Evolutionary conservation across 345 rosid species (phyloP).

Genomic region (Populus deltoides): DNA sequence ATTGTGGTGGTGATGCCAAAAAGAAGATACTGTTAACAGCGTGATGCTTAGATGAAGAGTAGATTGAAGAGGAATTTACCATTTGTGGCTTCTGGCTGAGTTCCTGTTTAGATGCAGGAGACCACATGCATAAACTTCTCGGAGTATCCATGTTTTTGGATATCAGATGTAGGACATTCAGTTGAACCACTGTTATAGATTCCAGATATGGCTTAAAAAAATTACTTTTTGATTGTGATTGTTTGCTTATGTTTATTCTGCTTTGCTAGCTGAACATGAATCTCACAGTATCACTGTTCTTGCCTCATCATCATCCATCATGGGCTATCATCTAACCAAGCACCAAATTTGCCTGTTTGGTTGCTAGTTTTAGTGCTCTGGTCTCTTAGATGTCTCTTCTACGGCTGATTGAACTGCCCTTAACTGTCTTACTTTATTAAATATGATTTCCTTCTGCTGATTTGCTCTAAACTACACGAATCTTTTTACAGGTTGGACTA

Average conservation of each 20-base stretch:
- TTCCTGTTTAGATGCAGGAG: not conserved
- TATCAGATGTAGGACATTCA: not conserved
- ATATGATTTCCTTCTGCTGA: conserved; percentile 5
- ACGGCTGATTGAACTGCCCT: not conserved
- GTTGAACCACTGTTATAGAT: not conserved
- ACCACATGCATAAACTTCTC: not conserved
- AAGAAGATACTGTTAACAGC: not conserved
- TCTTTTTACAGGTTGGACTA: conserved; percentile 71
- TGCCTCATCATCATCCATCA: not conserved
- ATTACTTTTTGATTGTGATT: not conserved
- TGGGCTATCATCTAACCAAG: not conserved
- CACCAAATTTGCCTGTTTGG: not conserved
- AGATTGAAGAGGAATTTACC: not conserved
- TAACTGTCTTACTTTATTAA: not conserved
- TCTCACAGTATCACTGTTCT: not conserved
- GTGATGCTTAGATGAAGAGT: not conserved
- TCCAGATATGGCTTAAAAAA: not conserved
- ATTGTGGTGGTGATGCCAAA: not conserved
- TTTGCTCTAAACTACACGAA: conserved; percentile 10
- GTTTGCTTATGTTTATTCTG: not conserved
- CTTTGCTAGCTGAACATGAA: not conserved
- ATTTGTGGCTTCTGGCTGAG: not conserved
- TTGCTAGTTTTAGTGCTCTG: not conserved
- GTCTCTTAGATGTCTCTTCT: not conserved
- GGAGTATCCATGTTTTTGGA: not conserved